These are phyloP conservation scores for Nicotiana obtusifolia DNA, from an alignment of 257 asterid genomes.

Conservation along the genomic window DNA sequence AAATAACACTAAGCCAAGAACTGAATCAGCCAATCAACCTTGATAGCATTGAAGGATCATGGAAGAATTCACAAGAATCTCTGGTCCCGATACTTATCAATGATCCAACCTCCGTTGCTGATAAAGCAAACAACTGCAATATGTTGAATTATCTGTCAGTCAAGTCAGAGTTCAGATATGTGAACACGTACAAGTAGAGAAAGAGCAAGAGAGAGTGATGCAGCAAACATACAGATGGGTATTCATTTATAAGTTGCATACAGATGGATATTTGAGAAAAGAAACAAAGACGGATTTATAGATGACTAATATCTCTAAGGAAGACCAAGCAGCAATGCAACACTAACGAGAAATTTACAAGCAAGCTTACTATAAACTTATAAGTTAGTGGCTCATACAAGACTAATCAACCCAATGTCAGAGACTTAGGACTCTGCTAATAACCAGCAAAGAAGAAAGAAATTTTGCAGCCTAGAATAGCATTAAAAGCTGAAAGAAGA, in stretches of 20 bases:
- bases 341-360: background rate
- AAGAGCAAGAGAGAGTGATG: background rate
- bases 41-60: constrained; percentile 82
- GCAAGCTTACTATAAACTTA: background rate
- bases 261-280: background rate
- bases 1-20: background rate
- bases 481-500: background rate
- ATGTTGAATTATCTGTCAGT: constrained; percentile 17
- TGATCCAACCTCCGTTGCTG: constrained; percentile 88
- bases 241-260: background rate
- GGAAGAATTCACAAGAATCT: constrained; percentile 86
- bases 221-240: background rate
- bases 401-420: background rate
- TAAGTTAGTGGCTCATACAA: background rate
- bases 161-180: background rate
- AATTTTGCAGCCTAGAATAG: background rate
- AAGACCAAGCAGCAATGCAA: background rate
- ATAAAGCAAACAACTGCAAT: constrained; percentile 70
- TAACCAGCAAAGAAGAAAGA: background rate
- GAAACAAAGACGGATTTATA: background rate
- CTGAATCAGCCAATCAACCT: constrained; percentile 42
- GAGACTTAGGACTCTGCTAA: background rate
- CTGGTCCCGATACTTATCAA: constrained; percentile 66
- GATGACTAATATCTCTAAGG: constrained; percentile 3
- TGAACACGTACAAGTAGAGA: background rate